phyloP scores from a whole-genome alignment of 2,329 filamentous ascomycete species.

The Talaromyces marneffei region DNA sequence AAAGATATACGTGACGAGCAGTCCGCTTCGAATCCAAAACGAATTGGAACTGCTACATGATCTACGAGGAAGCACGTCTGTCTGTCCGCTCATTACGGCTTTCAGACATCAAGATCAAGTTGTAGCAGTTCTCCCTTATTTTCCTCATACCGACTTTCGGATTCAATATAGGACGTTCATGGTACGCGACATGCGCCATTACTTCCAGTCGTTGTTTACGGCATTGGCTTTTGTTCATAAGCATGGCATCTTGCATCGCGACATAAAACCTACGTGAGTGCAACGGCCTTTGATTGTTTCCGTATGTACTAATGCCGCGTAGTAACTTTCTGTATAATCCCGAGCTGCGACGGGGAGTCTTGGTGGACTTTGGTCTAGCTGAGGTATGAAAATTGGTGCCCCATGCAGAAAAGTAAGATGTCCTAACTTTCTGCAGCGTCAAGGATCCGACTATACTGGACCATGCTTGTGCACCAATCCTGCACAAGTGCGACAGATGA shows the following conservation, averaged over 20 bases:
- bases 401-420: background rate
- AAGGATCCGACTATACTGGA: conserved; percentile 45
- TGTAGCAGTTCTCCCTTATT: conserved; percentile 89
- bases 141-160: conserved; percentile 89
- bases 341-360: conserved; percentile 66
- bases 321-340: conserved; percentile 90
- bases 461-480: conserved; percentile 73
- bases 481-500: conserved; percentile 54
- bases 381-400: conserved; percentile 47
- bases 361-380: conserved; percentile 98
- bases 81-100: conserved; percentile 95
- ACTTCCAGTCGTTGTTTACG: conserved; percentile 81
- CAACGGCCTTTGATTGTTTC: background rate
- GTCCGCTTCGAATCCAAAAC: conserved; percentile 86
- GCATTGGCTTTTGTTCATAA: conserved; percentile 78
- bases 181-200: conserved; percentile 77
- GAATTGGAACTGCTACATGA: conserved; percentile 91
- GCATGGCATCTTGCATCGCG: conserved; percentile 80
- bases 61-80: conserved; percentile 71
- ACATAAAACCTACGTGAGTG: conserved; percentile 81
- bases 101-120: conserved; percentile 93
- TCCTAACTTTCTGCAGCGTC: conserved; percentile 37
- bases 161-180: conserved; percentile 85
- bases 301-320: background rate
- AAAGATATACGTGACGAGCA: conserved; percentile 98